These are phyloP conservation scores for Kazachstania viticola DNA, from an alignment of 805 yeast species.

Conservation along the genomic window DNA sequence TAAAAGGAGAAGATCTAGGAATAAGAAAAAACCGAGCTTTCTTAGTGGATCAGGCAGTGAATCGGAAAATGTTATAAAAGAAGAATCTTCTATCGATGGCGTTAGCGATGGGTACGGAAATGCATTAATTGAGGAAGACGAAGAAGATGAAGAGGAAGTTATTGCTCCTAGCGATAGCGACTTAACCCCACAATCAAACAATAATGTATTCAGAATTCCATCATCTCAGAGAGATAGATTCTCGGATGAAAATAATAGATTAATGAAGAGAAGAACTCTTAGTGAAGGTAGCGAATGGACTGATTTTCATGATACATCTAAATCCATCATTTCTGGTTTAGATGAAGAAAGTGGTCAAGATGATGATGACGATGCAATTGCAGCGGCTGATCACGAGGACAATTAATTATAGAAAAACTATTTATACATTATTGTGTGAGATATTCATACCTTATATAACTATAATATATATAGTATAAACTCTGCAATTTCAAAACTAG, in stretches of 20 bases:
- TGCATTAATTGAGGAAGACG: constrained; percentile 2
- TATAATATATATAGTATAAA: too few relatives aligned
- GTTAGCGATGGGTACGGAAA: constrained; percentile 1
- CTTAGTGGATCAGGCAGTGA: constrained; percentile 10
- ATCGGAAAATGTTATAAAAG: constrained; percentile 22
- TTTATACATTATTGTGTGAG: too few relatives aligned
- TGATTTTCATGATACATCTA: constrained; percentile 7
- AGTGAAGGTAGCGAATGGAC: constrained; percentile 18
- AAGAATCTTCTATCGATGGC: constrained; percentile 16
- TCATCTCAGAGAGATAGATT: too few relatives aligned
- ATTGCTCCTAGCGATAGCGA: constrained; percentile 8
- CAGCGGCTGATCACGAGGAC: constrained; percentile 21
- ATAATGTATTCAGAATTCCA: too few relatives aligned
- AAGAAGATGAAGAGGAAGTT: constrained; percentile 1
- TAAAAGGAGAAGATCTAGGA: constrained; percentile 11
- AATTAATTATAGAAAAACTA: constrained; percentile 9
- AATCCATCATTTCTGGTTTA: constrained; percentile 6
- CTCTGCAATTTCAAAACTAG: too few relatives aligned
- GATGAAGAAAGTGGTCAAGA: constrained; percentile 7
- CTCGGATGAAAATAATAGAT: not conserved
- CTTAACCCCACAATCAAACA: not conserved
- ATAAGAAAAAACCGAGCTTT: constrained; percentile 12
- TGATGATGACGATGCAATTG: constrained; percentile 9
- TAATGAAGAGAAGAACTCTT: constrained; percentile 5
- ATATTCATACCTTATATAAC: too few relatives aligned